These are phyloP conservation scores for Populus pruinosa DNA, from an alignment of 345 rosid species.

Conservation along the genomic window DNA sequence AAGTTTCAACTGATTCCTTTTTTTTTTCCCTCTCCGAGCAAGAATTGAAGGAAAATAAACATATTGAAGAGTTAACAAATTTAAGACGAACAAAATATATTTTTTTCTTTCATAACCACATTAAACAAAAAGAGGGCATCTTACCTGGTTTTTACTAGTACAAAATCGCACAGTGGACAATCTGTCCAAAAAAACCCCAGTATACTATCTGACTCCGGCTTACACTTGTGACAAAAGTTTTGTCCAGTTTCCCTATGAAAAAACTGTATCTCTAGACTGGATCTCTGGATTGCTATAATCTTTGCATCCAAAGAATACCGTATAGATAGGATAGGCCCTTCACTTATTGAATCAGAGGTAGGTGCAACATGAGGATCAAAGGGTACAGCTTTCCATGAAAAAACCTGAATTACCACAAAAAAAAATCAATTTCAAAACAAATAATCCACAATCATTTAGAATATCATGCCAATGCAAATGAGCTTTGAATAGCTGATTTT, in stretches of 20 bases:
- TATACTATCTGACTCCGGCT: constrained; percentile 72
- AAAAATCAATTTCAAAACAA: constrained; percentile 11
- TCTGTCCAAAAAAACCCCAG: constrained; percentile 97
- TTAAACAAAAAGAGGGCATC: constrained; percentile 14
- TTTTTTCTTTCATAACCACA: background rate
- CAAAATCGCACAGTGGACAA: constrained; percentile 78
- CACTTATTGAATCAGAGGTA: constrained; percentile 62
- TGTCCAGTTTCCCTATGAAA: constrained; percentile 69
- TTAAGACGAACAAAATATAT: background rate
- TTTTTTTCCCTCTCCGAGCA: background rate
- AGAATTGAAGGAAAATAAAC: background rate
- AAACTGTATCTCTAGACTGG: constrained; percentile 68
- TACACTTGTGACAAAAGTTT: constrained; percentile 58
- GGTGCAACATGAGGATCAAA: constrained; percentile 61
- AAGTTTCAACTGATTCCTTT: background rate
- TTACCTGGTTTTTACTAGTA: constrained; percentile 88
- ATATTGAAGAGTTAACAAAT: background rate
- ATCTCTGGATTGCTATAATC: constrained; percentile 73
- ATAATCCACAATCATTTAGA: background rate
- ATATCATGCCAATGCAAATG: background rate
- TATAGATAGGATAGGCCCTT: constrained; percentile 74
- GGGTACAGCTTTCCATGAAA: constrained; percentile 80
- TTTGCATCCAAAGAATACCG: constrained; percentile 81
- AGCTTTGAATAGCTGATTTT: constrained; percentile 5
- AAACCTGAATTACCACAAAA: constrained; percentile 41